phyloP scores from a whole-genome alignment of 2,329 filamentous ascomycete species.

The Aureobasidium sp. region DNA sequence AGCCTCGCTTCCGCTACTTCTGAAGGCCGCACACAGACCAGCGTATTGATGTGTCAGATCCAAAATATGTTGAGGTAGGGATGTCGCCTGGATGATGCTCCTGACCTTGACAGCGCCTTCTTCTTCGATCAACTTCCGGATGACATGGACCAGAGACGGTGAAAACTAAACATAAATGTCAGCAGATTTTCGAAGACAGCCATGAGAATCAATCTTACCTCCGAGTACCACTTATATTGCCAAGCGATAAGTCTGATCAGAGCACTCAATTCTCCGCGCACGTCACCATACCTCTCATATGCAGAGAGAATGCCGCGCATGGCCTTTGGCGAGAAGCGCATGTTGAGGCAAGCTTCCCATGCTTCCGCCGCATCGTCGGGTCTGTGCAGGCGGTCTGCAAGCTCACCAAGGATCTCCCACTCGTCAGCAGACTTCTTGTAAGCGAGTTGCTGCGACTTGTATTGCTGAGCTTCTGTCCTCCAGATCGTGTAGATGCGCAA shows the following conservation, averaged over 20 bases:
- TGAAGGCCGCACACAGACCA: slow-evolving; percentile 86
- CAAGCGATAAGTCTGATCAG: slow-evolving; percentile 89
- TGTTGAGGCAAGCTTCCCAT: slow-evolving; percentile 77
- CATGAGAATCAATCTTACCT: slow-evolving; percentile 45
- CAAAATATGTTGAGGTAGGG: slow-evolving; percentile 82
- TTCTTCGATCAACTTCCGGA: slow-evolving; percentile 90
- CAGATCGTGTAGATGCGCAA: slow-evolving; percentile 98
- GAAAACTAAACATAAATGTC: slow-evolving; percentile 58
- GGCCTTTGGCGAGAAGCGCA: slow-evolving; percentile 89
- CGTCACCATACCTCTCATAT: slow-evolving; percentile 71
- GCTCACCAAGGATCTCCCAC: slow-evolving; percentile 93
- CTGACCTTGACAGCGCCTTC: slow-evolving; percentile 96
- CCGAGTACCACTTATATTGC: slow-evolving; percentile 99
- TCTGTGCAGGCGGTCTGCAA: slow-evolving; percentile 90
- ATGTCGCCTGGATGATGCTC: slow-evolving; percentile 95
- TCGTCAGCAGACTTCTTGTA: slow-evolving; percentile 97
- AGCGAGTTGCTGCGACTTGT: slow-evolving; percentile 82
- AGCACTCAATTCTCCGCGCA: slow-evolving; percentile 72
- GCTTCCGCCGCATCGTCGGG: slow-evolving; percentile 87
- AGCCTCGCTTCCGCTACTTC: slow-evolving; percentile 78
- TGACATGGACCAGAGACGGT: slow-evolving; percentile 76
- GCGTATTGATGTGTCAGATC: slow-evolving; percentile 96
- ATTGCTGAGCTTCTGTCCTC: slow-evolving; percentile 96
- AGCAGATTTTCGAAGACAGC: background rate
- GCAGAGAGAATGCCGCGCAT: slow-evolving; percentile 76